phyloP scores from a whole-genome alignment of 768 basidiomycete genomes.

The Boletus reticuloceps region DNA sequence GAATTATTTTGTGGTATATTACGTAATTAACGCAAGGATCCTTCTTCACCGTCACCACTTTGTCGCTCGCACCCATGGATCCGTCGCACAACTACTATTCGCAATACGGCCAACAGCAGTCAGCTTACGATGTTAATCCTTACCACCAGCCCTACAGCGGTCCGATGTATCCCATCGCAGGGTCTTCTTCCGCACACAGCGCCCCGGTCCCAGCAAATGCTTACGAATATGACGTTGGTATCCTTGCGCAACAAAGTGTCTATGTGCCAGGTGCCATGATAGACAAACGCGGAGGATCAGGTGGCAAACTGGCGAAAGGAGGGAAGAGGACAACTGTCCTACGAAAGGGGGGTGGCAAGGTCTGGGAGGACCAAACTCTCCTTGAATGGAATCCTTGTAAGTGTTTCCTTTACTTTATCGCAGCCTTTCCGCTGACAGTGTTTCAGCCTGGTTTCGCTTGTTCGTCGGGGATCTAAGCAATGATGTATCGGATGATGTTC shows the following conservation, averaged over 20 bases:
- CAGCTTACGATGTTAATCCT: slow-evolving; percentile 64
- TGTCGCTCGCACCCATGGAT: slow-evolving; percentile 24
- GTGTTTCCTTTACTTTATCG: slow-evolving; percentile 28
- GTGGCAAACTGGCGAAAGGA: slow-evolving; percentile 83
- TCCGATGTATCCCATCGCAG: slow-evolving; percentile 65
- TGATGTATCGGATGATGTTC: slow-evolving; percentile 94
- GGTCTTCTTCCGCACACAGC: slow-evolving; percentile 61
- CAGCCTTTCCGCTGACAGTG: slow-evolving; percentile 1
- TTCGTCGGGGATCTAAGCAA: slow-evolving; percentile 99
- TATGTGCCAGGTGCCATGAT: slow-evolving; percentile 92
- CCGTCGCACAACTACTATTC: slow-evolving; percentile 44
- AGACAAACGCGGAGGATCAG: slow-evolving; percentile 82
- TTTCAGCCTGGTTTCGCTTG: slow-evolving; percentile 89
- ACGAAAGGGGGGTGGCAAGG: slow-evolving; percentile 92
- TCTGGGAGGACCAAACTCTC: slow-evolving; percentile 98
- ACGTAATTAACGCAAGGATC: slow-evolving; percentile 8
- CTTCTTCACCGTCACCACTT: not conserved
- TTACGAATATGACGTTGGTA: slow-evolving; percentile 90
- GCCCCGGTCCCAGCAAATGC: slow-evolving; percentile 87
- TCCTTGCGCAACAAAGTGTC: slow-evolving; percentile 86
- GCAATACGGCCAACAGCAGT: slow-evolving; percentile 52
- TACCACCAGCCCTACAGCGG: slow-evolving; percentile 81
- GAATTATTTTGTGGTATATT: slow-evolving; percentile 5
- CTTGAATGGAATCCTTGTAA: slow-evolving; percentile 96
- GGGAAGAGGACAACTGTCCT: slow-evolving; percentile 92